A percentile compares a stretch with the other conserved stretches of the same genome.
Evolutionary conservation across 2,329 filamentous ascomycete species (phyloP).

Genomic region (Triangularia setosa): DNA sequence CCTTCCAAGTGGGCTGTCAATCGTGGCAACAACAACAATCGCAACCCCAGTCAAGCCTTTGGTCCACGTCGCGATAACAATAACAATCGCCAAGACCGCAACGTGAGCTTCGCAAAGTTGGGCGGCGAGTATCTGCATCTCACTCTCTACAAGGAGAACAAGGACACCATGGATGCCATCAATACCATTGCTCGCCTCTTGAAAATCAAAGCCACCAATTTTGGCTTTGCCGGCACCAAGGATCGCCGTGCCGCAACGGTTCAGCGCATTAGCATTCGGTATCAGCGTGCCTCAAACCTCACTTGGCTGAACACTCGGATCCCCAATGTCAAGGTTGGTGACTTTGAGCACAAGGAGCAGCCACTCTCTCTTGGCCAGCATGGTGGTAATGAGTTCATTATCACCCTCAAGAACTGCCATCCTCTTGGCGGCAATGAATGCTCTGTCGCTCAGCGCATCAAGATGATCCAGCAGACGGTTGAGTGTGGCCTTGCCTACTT

Average conservation of each 20-base stretch:
- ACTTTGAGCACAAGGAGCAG: slow-evolving; percentile 71
- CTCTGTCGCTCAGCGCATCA: slow-evolving; percentile 46
- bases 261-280: slow-evolving; percentile 68
- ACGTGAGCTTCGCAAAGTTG: slow-evolving; percentile 23
- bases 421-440: slow-evolving; percentile 44
- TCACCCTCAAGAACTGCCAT: slow-evolving; percentile 81
- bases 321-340: slow-evolving; percentile 66
- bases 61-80: slow-evolving; percentile 24
- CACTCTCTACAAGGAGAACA: slow-evolving; percentile 93
- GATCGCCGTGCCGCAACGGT: slow-evolving; percentile 83
- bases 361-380: slow-evolving; percentile 80
- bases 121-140: slow-evolving; percentile 83
- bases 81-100: slow-evolving; percentile 17
- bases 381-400: slow-evolving; percentile 85
- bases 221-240: slow-evolving; percentile 79
- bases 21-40: slow-evolving; percentile 10
- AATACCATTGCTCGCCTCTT: slow-evolving; percentile 71
- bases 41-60: background rate
- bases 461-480: slow-evolving; percentile 47
- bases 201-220: slow-evolving; percentile 69
- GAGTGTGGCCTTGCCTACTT: slow-evolving; percentile 62
- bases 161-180: slow-evolving; percentile 90
- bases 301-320: slow-evolving; percentile 60
- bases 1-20: slow-evolving; percentile 39
- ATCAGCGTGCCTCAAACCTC: slow-evolving; percentile 54